Evolutionary conservation across 331 rosid genomes (phyloP).

Genomic region (Pyrus hybrid): DNA sequence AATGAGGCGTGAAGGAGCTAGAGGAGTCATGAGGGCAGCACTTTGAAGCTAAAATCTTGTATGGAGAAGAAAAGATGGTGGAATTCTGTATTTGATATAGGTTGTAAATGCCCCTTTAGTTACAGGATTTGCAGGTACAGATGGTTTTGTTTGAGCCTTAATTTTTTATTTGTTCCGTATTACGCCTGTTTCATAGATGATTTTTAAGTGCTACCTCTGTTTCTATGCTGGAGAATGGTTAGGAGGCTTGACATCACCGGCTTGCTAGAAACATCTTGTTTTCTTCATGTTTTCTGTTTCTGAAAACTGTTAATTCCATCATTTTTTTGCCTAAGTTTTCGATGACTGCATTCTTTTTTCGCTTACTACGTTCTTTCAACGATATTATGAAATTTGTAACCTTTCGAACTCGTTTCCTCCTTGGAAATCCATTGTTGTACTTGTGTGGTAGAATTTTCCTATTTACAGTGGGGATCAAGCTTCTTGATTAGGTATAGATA

Average conservation of each 20-base stretch:
- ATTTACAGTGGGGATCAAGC: neutral
- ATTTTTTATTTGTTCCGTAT: neutral
- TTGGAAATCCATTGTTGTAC: neutral
- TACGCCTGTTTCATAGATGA: neutral
- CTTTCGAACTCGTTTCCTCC: neutral
- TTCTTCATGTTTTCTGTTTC: neutral
- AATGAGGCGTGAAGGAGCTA: slow-evolving; percentile 70
- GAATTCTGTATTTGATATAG: slow-evolving; percentile 20
- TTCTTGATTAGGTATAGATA: neutral
- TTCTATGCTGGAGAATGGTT: neutral
- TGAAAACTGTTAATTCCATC: neutral
- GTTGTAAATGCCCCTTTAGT: slow-evolving; percentile 49
- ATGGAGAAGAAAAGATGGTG: slow-evolving; percentile 8
- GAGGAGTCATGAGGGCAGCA: slow-evolving; percentile 73
- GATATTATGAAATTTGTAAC: neutral
- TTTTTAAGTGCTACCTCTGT: slow-evolving; percentile 2
- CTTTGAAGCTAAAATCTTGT: slow-evolving; percentile 24
- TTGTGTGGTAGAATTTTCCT: neutral
- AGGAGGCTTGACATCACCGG: neutral
- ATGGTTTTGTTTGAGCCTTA: slow-evolving; percentile 16
- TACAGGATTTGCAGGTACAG: slow-evolving; percentile 25
- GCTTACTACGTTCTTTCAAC: neutral
- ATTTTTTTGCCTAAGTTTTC: neutral
- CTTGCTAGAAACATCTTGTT: neutral
- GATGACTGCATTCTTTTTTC: neutral